phyloP scores from a whole-genome alignment of 2,329 filamentous ascomycete species.

The Colletotrichum aenigma region DNA sequence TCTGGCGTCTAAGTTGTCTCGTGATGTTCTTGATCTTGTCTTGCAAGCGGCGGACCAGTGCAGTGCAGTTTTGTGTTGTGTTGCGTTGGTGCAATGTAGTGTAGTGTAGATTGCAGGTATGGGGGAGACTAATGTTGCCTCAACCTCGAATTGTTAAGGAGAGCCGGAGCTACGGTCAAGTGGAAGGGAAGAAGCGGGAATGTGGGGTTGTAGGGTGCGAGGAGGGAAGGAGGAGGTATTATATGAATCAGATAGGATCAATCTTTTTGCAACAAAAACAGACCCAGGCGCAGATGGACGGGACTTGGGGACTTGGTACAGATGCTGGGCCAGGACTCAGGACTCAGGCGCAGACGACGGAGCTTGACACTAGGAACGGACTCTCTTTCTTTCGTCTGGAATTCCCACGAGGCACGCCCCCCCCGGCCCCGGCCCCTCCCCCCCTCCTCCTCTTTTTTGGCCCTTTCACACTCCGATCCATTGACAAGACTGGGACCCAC shows the following conservation, averaged over 20 bases:
- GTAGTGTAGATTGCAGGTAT: neutral
- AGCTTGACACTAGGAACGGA: constrained; percentile 14
- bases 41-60: neutral
- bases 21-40: neutral
- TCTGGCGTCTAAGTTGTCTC: neutral
- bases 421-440: neutral
- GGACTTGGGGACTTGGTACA: neutral
- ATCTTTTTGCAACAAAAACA: constrained; percentile 9
- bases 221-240: constrained; percentile 4
- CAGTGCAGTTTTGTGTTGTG: neutral
- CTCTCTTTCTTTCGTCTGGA: constrained; percentile 20
- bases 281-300: neutral
- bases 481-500: constrained; percentile 2
- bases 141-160: constrained; percentile 5
- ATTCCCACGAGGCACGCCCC: constrained; percentile 15
- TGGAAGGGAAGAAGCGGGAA: constrained; percentile 7
- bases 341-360: neutral
- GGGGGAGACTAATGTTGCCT: neutral
- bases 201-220: neutral
- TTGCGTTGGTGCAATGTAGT: neutral
- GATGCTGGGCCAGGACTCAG: neutral
- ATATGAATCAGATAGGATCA: constrained; percentile 15
- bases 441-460: neutral
- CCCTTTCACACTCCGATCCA: constrained; percentile 11
- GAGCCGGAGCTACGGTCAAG: constrained; percentile 17